Percentiles rank a stretch among this genome's conserved stretches.
Evolutionary conservation across 257 asterid species (phyloP).

Genomic region (Apocynum venetum): DNA sequence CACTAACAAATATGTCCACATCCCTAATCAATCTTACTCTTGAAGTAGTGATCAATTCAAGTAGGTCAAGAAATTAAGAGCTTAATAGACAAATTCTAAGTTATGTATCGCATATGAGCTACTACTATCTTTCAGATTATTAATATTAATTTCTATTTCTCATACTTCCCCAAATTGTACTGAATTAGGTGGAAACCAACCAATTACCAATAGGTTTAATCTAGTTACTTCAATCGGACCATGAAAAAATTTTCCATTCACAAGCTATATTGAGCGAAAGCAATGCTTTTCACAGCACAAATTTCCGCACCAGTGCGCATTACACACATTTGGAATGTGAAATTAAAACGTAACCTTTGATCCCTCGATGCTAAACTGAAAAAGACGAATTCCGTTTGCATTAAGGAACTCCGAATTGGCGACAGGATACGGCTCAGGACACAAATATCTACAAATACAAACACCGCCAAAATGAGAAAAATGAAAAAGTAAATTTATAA

Average conservation of each 20-base stretch:
- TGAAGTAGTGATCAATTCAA: not conserved
- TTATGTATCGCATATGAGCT: not conserved
- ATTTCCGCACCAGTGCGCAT: not conserved
- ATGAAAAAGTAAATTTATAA: not conserved
- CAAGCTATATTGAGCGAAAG: not conserved
- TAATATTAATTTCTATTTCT: not conserved
- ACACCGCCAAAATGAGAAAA: not conserved
- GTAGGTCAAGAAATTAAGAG: not conserved
- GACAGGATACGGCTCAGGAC: conserved; percentile 89
- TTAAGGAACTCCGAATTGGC: conserved; percentile 58
- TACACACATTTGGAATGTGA: not conserved
- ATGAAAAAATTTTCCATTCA: not conserved
- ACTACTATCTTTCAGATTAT: not conserved
- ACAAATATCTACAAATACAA: conserved; percentile 58
- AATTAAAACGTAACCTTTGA: conserved; percentile 58
- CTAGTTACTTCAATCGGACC: not conserved
- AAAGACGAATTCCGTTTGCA: conserved; percentile 71
- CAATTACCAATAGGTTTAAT: not conserved
- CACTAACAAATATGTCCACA: not conserved
- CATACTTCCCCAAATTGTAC: not conserved
- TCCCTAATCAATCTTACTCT: not conserved
- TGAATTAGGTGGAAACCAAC: not conserved
- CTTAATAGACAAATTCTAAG: not conserved
- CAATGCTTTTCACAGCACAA: not conserved
- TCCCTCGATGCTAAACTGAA: conserved; percentile 81